Conservation (phyloP, 1,139 yeast genomes). For the Pichia sp. region DNA sequence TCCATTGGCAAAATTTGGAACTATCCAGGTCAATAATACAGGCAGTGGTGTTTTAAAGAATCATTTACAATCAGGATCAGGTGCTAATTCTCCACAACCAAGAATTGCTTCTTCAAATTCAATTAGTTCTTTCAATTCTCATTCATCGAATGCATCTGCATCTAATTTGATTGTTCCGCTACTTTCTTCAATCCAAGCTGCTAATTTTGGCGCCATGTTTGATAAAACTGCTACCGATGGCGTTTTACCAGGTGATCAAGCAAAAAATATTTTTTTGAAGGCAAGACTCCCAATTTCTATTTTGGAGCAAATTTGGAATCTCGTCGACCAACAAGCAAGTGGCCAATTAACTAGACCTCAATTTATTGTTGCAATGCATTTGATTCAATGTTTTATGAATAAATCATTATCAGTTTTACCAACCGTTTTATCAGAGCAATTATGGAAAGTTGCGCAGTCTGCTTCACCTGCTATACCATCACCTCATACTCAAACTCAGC, state of each 20-base stretch:
- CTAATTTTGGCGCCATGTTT: slow-evolving; percentile 68
- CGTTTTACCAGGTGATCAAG: slow-evolving; percentile 63
- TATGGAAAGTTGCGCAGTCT: slow-evolving; percentile 46
- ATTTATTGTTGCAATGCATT: slow-evolving; percentile 90
- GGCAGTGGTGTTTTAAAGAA: slow-evolving; percentile 16
- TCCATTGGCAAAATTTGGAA: slow-evolving; percentile 50
- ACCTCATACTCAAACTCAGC: slow-evolving; percentile 3
- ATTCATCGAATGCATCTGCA: not conserved
- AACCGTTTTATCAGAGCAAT: slow-evolving; percentile 53
- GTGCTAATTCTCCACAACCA: not conserved
- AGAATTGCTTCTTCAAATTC: slow-evolving; percentile 27
- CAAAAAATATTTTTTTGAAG: slow-evolving; percentile 79
- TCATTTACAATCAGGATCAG: slow-evolving; percentile 12
- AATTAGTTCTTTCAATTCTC: slow-evolving; percentile 11
- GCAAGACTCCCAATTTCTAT: slow-evolving; percentile 74
- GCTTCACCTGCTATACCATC: slow-evolving; percentile 11
- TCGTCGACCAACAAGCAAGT: slow-evolving; percentile 68
- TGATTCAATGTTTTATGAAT: slow-evolving; percentile 74
- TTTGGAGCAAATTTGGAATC: slow-evolving; percentile 82
- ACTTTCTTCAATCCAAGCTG: slow-evolving; percentile 57
- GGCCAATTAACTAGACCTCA: slow-evolving; percentile 70
- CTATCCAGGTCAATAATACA: slow-evolving; percentile 27
- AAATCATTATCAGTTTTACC: slow-evolving; percentile 51
- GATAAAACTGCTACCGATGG: slow-evolving; percentile 60
- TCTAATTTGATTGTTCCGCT: slow-evolving; percentile 42